Evolutionary conservation across 805 yeast species (phyloP), one percentile per base, ranked within the genome.

Genomic region (Yamadazyma akitaensis): DNA sequence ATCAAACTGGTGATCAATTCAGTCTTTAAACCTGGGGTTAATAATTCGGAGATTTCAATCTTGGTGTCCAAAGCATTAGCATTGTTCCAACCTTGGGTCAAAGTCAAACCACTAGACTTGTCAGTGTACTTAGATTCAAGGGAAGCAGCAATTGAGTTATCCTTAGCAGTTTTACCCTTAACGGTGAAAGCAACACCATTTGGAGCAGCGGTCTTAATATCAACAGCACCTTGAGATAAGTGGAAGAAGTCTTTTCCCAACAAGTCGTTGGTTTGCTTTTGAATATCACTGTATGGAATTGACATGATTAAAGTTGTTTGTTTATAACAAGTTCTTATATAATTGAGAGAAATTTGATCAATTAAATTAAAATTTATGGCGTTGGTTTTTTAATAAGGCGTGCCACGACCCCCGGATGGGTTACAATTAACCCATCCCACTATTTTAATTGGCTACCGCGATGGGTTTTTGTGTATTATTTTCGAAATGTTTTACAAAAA

Each of bases 71-170:
- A 77, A 55, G 85, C 80, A 72, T 92, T 92, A 70, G 95, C 85
- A 61, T 96, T 88, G 76, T 91, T 85, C 97, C 98, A 91, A 66
- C 97, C 96, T 79, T 94, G 98, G 59, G 97, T 90, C 65, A 94
- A 76, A 55, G 97, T 82, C 64, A 94, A 77, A 55, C 97, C 97
- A 53, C 94, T 77, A 53, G 90, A 79, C 79, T 89, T 89, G 82
- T 94, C 99, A 52, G 87, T 73, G 79, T 85, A 88, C 78, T 88
- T 89, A 61, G 95, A 87, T 74, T 94, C 98, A 49, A 94, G 75
- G 64, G 85, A 81, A 59, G 96, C 96, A 53, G 91, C 82, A 59
- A 94, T 82, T 59, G 95, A 75, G 65, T 86, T 84, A 64, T 83
- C 88, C 73, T 81, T 82, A 62, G 82, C 79, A 62, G 84, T 79